phyloP scores from a whole-genome alignment of 768 basidiomycete species.

The Mycena vitilis region DNA sequence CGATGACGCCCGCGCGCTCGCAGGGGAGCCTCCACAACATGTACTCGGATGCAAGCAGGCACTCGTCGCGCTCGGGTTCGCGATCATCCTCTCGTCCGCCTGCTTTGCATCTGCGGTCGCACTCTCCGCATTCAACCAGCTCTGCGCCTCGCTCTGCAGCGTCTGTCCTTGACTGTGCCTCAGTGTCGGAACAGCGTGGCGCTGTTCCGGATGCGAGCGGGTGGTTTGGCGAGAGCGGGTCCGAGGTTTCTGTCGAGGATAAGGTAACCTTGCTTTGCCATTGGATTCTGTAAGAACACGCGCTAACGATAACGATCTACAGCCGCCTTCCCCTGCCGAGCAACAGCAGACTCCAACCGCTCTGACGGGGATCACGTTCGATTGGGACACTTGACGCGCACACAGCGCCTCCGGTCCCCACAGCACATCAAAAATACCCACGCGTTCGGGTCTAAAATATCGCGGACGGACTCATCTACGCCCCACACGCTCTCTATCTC shows the following conservation, averaged over 20 bases:
- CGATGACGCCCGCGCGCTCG: constrained; percentile 31
- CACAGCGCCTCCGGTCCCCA: no score
- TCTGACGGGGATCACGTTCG: no score
- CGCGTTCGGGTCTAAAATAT: no score
- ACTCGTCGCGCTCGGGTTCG: constrained; percentile 8
- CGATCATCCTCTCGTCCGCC: constrained; percentile 21
- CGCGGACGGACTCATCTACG: no score
- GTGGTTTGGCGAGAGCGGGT: constrained; percentile 24
- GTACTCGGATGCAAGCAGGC: neutral
- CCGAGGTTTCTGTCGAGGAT: constrained; percentile 20
- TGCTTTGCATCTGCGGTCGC: constrained; percentile 1
- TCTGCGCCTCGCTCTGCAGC: neutral
- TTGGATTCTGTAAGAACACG: no score
- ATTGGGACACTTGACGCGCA: no score
- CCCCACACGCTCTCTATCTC: no score
- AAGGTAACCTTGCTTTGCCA: constrained; percentile 11
- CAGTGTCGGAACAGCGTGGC: neutral
- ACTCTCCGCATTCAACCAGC: neutral
- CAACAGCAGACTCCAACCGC: no score
- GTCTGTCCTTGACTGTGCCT: neutral
- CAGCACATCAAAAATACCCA: no score
- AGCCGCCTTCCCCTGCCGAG: no score
- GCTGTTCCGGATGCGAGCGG: constrained; percentile 7
- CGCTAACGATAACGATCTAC: no score
- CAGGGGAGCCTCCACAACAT: constrained; percentile 9